Evolutionary conservation across 305 asterid species (phyloP), one percentile per base, ranked within the genome.

Genomic region (Fraxinus platypoda): DNA sequence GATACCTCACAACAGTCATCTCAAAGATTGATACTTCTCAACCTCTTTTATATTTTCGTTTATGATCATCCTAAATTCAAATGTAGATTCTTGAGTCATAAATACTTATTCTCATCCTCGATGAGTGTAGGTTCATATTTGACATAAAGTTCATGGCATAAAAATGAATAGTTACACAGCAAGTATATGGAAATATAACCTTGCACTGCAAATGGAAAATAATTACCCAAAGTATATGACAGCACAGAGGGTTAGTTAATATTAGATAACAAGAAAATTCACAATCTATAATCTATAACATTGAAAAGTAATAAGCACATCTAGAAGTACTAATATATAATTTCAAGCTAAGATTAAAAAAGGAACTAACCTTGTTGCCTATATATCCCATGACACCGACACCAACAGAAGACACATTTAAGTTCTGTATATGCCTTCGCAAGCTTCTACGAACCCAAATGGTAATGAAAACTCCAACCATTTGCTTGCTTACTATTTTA

Each of bases 371-470:
- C 99, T 97, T 97, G 94, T 97, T 97, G 75, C 99, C 99, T n/a
- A 97, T 91, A 87, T 88, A 97, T 80, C 99, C 99, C 99, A 97
- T 94, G 70, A 92, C 92, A 77, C 99, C 99, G 38, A 97, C 99
- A 70, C 99, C 99, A 82, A 97, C 99, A 34, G 94, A 85, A 54
- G 97, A 92, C 78, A 97, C 98, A 62, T 88, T 92, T 86, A 97
- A 72, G 80, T 97, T 92, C 73, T 93, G 97, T 86, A 95, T 90
- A 83, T 90, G 98, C 90, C 83, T 90, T 49, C 98, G 87, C 88
- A 97, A 88, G 88, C 90, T 88, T 85, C 97, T 93, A 23, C 95
- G 94, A 25, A 93, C 98, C 99, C 99, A 97, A 82, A 97, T 84
- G 35, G 94, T 92, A 37, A 93, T 84, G 80, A 93, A 91, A 82